Percentiles rank a stretch among this genome's conserved stretches.
Evolutionary conservation across 495 filamentous ascomycete species (phyloP).

Genomic region (Podospora pseudoanserina): DNA sequence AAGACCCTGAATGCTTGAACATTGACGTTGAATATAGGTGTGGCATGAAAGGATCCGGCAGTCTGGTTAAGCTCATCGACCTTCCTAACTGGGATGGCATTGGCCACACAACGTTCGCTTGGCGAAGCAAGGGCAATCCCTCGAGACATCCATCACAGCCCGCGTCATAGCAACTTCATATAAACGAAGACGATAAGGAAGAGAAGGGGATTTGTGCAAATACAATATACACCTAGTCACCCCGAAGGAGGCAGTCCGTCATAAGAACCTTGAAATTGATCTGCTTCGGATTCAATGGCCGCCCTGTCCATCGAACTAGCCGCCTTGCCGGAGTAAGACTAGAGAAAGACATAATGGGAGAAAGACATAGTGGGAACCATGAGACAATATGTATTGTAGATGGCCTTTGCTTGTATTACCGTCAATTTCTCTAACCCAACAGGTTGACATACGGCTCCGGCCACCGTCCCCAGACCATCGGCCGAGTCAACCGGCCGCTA

Average conservation of each 20-base stretch:
- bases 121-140: neutral
- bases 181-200: too few relatives aligned
- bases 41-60: constrained; percentile 6
- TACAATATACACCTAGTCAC: too few relatives aligned
- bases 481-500: constrained; percentile 68
- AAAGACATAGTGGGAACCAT: too few relatives aligned
- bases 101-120: constrained; percentile 5
- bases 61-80: constrained; percentile 12
- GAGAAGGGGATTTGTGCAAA: too few relatives aligned
- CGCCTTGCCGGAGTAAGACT: too few relatives aligned
- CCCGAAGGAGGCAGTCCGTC: too few relatives aligned
- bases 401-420: neutral
- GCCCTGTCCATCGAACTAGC: too few relatives aligned
- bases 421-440: constrained; percentile 31
- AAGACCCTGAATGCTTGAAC: neutral
- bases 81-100: constrained; percentile 6
- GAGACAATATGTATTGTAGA: too few relatives aligned
- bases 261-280: too few relatives aligned
- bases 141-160: neutral
- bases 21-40: neutral
- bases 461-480: constrained; percentile 63
- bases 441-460: constrained; percentile 53
- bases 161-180: neutral
- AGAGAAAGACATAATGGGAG: too few relatives aligned
- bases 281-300: too few relatives aligned